phyloP scores from a whole-genome alignment of 345 rosid species.

The Salix purpurea region DNA sequence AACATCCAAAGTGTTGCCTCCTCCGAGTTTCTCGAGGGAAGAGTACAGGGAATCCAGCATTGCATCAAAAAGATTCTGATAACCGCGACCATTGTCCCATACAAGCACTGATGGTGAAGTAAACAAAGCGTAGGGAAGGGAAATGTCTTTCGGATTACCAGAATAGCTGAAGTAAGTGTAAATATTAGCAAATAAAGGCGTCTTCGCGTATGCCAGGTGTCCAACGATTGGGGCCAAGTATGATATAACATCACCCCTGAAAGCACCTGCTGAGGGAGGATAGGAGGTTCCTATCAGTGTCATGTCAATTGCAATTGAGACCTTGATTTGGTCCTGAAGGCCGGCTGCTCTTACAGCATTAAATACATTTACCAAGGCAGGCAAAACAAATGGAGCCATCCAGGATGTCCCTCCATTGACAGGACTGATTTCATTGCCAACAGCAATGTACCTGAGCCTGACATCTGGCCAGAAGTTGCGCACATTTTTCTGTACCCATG shows the following conservation, averaged over 20 bases:
- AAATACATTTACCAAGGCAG: conserved; percentile 31
- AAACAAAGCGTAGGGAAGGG: conserved; percentile 30
- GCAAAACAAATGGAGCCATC: conserved; percentile 28
- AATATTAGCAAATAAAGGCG: conserved; percentile 35
- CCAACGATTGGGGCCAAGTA: conserved; percentile 29
- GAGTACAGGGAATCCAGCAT: conserved; percentile 35
- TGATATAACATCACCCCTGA: conserved; percentile 24
- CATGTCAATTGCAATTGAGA: conserved; percentile 42
- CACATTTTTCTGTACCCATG: conserved; percentile 39
- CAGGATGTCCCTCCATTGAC: conserved; percentile 20
- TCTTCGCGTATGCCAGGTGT: conserved; percentile 7
- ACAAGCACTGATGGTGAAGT: conserved; percentile 27
- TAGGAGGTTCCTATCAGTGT: conserved; percentile 33
- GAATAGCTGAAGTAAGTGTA: conserved; percentile 36
- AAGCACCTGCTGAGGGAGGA: conserved; percentile 39
- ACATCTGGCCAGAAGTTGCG: conserved; percentile 27
- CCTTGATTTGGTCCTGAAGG: conserved; percentile 32
- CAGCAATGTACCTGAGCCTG: conserved; percentile 38
- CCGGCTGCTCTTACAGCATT: conserved; percentile 31
- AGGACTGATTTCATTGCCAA: conserved; percentile 44
- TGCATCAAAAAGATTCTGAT: conserved; percentile 40
- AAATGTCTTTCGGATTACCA: conserved; percentile 26
- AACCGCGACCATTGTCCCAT: conserved; percentile 18
- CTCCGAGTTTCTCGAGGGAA: conserved; percentile 28
- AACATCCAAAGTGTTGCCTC: conserved; percentile 23